Evolutionary conservation across 148 eudicot species (phyloP), one percentile per base, ranked within the genome.

Genomic region (Rhododendron ferrugineum): DNA sequence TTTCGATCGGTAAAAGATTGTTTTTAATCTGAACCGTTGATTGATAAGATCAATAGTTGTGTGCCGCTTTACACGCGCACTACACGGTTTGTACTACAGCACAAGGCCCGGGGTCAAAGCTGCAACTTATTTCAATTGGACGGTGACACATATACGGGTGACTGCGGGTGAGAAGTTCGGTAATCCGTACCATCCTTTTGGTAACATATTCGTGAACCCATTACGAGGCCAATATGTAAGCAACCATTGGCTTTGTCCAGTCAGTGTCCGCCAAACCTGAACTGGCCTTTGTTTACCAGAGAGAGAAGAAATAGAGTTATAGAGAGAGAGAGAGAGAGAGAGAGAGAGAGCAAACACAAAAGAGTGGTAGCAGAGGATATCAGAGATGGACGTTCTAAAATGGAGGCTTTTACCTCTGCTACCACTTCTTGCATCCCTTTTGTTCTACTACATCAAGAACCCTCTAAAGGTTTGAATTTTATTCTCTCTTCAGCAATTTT

Each of bases 361-460:
- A 32, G 22, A 54, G 82, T 2, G 58, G 84, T 8, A 30, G 77
- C 10, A 70, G 80, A 79, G 83, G 34, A 70, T 14, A 70, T 32
- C 75, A 30, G 75, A 42, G 77, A 91, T 93, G 98, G 93, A 92
- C 87, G 70, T 84, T 82, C 89, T 88, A 58, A 93, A 89, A 84
- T 66, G 93, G 89, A 88, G 82, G 80, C 62, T 92, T 34, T 15
- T 89, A 40, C 84, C 92, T 52, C 83, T 92, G 78, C 82, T 93
- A 68, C 94, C 96, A 5, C 58, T 95, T 5, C 64, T 95, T 64
- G 92, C 90, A 16, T 91, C 98, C 58, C 18, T 90, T 42, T 42
- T 93, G 46, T 72, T 92, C 60, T 88, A 91, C 86, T 90, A 89
- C 78, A 73, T 89, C 52, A 91, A 89, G 52, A 64, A 32, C 87